These are phyloP conservation scores for Candida khao-thaluensis DNA, from an alignment of 805 yeast species.

Conservation along the genomic window DNA sequence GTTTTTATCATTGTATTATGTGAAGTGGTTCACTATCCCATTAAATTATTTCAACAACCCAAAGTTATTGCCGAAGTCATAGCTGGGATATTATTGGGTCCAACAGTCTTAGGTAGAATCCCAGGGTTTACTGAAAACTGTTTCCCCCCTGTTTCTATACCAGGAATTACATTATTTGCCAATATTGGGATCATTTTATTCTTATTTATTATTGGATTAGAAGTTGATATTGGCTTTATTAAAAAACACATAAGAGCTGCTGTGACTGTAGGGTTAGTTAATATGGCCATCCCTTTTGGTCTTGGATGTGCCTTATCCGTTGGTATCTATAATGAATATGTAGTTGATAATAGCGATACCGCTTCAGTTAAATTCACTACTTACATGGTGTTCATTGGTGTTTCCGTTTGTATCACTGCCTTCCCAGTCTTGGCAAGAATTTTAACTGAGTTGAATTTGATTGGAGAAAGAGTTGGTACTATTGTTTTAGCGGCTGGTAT, in stretches of 20 bases:
- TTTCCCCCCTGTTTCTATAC: slow-evolving; percentile 62
- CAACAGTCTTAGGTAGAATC: slow-evolving; percentile 69
- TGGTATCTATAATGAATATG: slow-evolving; percentile 63
- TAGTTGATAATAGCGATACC: slow-evolving; percentile 23
- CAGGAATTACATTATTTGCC: slow-evolving; percentile 65
- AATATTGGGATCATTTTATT: slow-evolving; percentile 74
- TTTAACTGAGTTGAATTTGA: slow-evolving; percentile 66
- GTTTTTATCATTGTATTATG: slow-evolving; percentile 59
- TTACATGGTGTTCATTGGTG: slow-evolving; percentile 77
- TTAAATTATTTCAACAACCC: slow-evolving; percentile 67
- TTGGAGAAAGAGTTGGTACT: slow-evolving; percentile 69
- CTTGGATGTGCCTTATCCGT: slow-evolving; percentile 70
- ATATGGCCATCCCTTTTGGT: slow-evolving; percentile 79
- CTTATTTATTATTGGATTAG: slow-evolving; percentile 75
- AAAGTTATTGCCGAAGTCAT: slow-evolving; percentile 80
- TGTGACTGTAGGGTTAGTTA: slow-evolving; percentile 62
- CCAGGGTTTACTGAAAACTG: slow-evolving; percentile 64
- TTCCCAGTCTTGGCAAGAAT: slow-evolving; percentile 83
- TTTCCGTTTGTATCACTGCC: slow-evolving; percentile 82
- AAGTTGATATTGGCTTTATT: slow-evolving; percentile 69
- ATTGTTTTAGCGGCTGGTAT: slow-evolving; percentile 82
- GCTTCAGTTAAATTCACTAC: slow-evolving; percentile 59
- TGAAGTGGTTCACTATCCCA: slow-evolving; percentile 58
- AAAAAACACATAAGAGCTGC: slow-evolving; percentile 62
- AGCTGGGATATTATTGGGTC: slow-evolving; percentile 73